Evolutionary conservation across 208 protist species (phyloP).

Genomic region (Herpetomonas tarakana): DNA sequence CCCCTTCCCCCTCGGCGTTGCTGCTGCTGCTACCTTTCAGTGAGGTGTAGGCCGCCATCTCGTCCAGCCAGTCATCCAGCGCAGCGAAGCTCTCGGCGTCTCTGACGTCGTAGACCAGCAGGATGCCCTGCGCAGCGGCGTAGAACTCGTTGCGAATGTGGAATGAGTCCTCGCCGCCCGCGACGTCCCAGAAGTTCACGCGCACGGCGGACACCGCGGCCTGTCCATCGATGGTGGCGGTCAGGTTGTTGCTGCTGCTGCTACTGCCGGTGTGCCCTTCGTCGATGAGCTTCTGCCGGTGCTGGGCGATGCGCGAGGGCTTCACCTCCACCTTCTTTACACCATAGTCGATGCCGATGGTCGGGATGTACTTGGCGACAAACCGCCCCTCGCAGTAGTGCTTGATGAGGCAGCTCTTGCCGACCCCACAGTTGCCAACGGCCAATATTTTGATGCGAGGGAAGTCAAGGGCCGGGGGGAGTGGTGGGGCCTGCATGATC

Average conservation of each 20-base stretch:
- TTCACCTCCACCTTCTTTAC: constrained; percentile 85
- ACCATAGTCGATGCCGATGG: constrained; percentile 97
- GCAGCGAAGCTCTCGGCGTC: constrained; percentile 47
- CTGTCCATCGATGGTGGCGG: neutral
- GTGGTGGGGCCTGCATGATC: constrained; percentile 5
- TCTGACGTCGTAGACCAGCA: constrained; percentile 79
- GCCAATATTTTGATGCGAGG: constrained; percentile 90
- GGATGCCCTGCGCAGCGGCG: constrained; percentile 88
- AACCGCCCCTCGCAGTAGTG: constrained; percentile 96
- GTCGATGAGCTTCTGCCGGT: constrained; percentile 6
- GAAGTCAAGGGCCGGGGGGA: constrained; percentile 26
- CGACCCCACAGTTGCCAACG: constrained; percentile 83
- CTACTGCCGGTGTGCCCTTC: neutral
- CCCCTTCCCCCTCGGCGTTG: neutral
- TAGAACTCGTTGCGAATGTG: constrained; percentile 98
- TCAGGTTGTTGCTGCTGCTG: constrained; percentile 9
- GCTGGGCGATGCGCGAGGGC: constrained; percentile 10
- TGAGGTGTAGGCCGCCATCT: constrained; percentile 47
- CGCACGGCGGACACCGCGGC: constrained; percentile 43
- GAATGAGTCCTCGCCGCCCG: constrained; percentile 86
- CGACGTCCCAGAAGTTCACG: constrained; percentile 97
- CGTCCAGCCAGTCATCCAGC: constrained; percentile 70
- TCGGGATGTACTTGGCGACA: constrained; percentile 94
- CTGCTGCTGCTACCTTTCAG: neutral
- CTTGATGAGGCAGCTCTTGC: constrained; percentile 97